Conservation (phyloP, 2,329 filamentous ascomycete genomes). For the Neonectria faginata region DNA sequence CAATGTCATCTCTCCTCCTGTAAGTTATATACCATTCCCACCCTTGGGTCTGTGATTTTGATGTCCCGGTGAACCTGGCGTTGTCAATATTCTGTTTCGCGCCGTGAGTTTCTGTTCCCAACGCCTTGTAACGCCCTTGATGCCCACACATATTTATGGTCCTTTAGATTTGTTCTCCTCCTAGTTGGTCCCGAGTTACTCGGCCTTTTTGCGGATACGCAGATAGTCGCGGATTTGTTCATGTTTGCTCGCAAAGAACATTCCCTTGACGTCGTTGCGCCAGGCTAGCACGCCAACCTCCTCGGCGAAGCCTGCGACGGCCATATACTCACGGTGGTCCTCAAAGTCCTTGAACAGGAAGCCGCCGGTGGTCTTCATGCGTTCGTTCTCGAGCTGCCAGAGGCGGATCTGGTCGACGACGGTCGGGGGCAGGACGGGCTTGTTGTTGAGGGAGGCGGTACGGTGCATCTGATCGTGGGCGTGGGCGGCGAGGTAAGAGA, state of each 20-base stretch:
- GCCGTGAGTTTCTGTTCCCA: conserved; percentile 14
- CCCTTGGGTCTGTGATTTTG: conserved; percentile 4
- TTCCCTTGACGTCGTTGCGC: conserved; percentile 81
- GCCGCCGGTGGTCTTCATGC: conserved; percentile 85
- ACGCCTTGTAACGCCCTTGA: conserved; percentile 32
- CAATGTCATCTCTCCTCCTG: neutral
- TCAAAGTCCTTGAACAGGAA: conserved; percentile 93
- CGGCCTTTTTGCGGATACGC: conserved; percentile 69
- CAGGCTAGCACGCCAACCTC: conserved; percentile 92
- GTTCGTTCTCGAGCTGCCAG: conserved; percentile 97
- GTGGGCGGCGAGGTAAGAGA: conserved; percentile 90
- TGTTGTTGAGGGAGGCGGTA: conserved; percentile 65
- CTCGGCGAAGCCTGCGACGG: conserved; percentile 81
- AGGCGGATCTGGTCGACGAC: conserved; percentile 97
- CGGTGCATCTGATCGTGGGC: conserved; percentile 95
- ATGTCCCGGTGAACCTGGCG: conserved; percentile 5
- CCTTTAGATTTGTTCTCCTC: neutral
- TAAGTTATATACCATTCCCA: conserved; percentile 6
- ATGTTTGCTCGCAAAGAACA: conserved; percentile 92
- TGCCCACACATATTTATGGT: conserved; percentile 13
- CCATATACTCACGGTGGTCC: conserved; percentile 75
- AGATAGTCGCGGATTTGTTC: conserved; percentile 90
- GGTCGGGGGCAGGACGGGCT: conserved; percentile 88
- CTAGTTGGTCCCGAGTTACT: conserved; percentile 40
- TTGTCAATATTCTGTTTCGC: conserved; percentile 15